Percentiles rank a stretch among this genome's conserved stretches.
Conservation (phyloP, 768 basidiomycete genomes). For the Mycena venus region DNA sequence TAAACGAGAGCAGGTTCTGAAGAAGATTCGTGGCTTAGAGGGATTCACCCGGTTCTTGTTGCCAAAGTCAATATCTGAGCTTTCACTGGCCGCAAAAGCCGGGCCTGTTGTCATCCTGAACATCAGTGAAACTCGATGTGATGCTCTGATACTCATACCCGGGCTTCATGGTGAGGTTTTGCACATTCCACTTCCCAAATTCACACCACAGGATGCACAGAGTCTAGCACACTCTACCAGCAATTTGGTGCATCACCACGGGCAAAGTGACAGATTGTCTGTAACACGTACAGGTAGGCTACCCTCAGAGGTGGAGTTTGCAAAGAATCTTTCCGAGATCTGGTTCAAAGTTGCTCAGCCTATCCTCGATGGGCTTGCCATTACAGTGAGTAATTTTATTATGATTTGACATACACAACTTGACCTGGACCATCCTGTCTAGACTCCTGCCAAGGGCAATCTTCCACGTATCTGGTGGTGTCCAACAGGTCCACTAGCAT, state of each 20-base stretch:
- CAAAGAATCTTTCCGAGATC: conserved; percentile 10
- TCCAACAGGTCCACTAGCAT: background rate
- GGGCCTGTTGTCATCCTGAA: conserved; percentile 38
- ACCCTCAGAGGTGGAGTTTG: background rate
- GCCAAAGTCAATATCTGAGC: conserved; percentile 20
- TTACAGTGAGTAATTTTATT: background rate
- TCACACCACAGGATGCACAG: background rate
- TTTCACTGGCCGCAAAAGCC: conserved; percentile 21
- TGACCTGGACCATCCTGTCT: too few species aligned
- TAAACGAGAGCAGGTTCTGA: conserved; percentile 6
- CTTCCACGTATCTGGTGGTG: background rate
- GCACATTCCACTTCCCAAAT: background rate
- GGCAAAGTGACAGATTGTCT: background rate
- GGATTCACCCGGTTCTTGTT: conserved; percentile 33
- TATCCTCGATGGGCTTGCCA: conserved; percentile 29
- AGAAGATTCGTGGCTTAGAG: conserved; percentile 27
- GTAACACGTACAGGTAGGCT: background rate
- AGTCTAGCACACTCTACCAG: background rate
- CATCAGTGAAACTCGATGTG: background rate
- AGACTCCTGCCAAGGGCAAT: background rate
- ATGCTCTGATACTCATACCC: background rate
- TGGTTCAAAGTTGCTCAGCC: conserved; percentile 39
- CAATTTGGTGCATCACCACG: background rate
- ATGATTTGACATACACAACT: too few species aligned
- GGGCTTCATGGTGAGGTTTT: background rate